Evolutionary conservation across 257 asterid species (phyloP).

Genomic region (Nyctanthes arbortristis): DNA sequence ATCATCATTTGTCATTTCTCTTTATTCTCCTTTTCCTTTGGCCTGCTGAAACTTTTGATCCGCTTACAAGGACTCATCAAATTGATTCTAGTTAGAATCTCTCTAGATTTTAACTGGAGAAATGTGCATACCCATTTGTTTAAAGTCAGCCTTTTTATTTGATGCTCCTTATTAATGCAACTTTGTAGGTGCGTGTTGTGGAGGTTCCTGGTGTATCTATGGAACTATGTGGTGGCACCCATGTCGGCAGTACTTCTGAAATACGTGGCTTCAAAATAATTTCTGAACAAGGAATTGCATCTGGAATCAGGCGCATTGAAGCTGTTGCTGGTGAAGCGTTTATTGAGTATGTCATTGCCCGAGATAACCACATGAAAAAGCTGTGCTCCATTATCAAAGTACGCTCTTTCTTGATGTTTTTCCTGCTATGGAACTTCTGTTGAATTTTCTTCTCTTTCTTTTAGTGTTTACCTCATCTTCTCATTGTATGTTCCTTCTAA

Average conservation of each 20-base stretch:
- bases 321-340: constrained; percentile 97
- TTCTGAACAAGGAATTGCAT: constrained; percentile 86
- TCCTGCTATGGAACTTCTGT: not conserved
- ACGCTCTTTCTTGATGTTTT: constrained; percentile 22
- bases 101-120: not conserved
- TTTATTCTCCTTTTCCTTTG: not conserved
- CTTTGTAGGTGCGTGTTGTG: constrained; percentile 81
- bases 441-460: constrained; percentile 3
- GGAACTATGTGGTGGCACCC: constrained; percentile 98
- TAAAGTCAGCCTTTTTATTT: not conserved
- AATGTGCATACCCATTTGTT: not conserved
- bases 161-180: not conserved
- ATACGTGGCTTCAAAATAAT: constrained; percentile 86
- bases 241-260: constrained; percentile 72
- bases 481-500: not conserved
- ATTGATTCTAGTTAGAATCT: constrained; percentile 3
- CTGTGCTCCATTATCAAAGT: constrained; percentile 92
- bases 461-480: not conserved
- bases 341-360: constrained; percentile 72
- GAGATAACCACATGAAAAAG: constrained; percentile 92
- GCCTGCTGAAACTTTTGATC: not conserved
- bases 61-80: not conserved
- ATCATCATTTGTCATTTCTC: not conserved
- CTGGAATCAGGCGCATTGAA: constrained; percentile 90
- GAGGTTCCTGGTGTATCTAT: constrained; percentile 96